Evolutionary conservation across 2,329 filamentous ascomycete species (phyloP).

Genomic region (Cercospora brassicicola): DNA sequence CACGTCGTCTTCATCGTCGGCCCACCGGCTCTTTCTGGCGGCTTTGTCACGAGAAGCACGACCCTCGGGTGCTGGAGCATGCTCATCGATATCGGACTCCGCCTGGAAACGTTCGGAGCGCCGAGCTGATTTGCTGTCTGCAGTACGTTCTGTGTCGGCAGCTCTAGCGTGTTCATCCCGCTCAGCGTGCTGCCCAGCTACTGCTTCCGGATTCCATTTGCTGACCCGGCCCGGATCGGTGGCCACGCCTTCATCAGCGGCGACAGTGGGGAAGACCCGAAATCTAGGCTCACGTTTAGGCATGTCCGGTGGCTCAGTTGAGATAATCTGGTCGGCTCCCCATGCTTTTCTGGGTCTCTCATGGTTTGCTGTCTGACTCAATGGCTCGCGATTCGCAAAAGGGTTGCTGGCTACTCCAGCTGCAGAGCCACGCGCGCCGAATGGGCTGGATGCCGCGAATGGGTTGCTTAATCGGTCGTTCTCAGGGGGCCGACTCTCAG

Average conservation of each 20-base stretch:
- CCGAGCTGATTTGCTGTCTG: not conserved
- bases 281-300: conserved; percentile 5
- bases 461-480: not conserved
- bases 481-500: not conserved
- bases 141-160: not conserved
- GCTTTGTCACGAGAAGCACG: conserved; percentile 11
- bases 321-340: conserved; percentile 2
- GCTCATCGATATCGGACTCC: conserved; percentile 6
- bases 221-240: not conserved
- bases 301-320: not conserved
- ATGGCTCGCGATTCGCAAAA: conserved; percentile 2
- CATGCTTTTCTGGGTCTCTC: not conserved
- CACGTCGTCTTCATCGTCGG: conserved; percentile 21
- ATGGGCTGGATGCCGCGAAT: not conserved
- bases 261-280: not conserved
- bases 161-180: not conserved
- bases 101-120: conserved; percentile 1
- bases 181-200: not conserved
- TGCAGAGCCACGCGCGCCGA: not conserved
- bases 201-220: not conserved
- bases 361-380: not conserved
- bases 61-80: not conserved
- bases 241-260: not conserved
- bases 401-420: not conserved
- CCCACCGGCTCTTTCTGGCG: conserved; percentile 22